These are phyloP conservation scores for Salicornia ramosissima DNA, from an alignment of 148 eudicot species.

Conservation along the genomic window DNA sequence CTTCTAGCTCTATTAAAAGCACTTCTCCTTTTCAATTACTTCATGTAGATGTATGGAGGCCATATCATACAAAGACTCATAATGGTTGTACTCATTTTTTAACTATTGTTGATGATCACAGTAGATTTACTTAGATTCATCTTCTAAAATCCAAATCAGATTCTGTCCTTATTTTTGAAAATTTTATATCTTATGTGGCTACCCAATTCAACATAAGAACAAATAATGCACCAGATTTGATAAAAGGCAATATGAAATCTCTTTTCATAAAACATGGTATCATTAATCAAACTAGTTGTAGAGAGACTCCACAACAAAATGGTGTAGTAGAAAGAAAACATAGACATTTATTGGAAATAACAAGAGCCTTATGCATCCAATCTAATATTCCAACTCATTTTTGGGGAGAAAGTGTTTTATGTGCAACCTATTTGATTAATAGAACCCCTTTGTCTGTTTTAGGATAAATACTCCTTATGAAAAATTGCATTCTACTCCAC, in stretches of 20 bases:
- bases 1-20: too few species aligned
- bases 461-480: neutral
- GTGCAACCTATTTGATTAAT: constrained; percentile 1
- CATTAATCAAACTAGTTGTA: neutral
- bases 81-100: neutral
- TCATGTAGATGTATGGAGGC: neutral
- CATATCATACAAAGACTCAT: neutral
- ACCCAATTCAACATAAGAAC: neutral
- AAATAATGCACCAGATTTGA: constrained; percentile 8
- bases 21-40: neutral
- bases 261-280: too few species aligned
- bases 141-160: neutral
- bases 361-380: too few species aligned
- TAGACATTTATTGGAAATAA: too few species aligned
- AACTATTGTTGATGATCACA: constrained; percentile 4
- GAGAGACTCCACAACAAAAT: too few species aligned
- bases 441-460: neutral
- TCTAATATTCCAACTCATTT: too few species aligned
- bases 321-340: too few species aligned
- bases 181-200: neutral
- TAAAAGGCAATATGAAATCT: too few species aligned
- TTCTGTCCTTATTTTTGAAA: neutral
- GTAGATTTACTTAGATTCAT: neutral
- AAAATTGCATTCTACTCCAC: neutral
- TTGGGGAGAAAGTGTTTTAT: too few species aligned